Evolutionary conservation across 169 alveolate species (phyloP).

Genomic region (Miamiensis avidus): DNA sequence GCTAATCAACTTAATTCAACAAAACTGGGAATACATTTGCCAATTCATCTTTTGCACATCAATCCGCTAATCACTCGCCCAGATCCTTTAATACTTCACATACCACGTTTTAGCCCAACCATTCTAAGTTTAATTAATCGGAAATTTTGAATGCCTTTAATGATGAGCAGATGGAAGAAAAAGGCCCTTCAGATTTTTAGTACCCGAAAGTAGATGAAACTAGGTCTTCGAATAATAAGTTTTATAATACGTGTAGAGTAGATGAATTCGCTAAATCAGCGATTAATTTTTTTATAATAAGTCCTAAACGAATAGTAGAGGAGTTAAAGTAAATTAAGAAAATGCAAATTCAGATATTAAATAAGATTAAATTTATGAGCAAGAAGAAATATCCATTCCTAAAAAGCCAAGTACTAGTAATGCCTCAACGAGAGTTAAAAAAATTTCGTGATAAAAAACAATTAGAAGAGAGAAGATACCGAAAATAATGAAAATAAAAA

Average conservation of each 20-base stretch:
- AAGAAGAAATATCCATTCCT: neutral
- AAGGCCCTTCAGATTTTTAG: neutral
- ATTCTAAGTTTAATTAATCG: neutral
- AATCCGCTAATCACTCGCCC: no score
- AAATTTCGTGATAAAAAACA: no score
- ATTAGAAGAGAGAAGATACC: neutral
- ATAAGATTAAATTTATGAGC: neutral
- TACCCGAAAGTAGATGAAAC: neutral
- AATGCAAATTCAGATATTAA: neutral
- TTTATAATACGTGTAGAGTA: neutral
- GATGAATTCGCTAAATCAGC: neutral
- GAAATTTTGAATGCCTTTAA: no score
- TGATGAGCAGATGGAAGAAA: neutral
- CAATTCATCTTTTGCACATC: no score
- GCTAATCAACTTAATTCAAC: no score
- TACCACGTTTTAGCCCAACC: neutral
- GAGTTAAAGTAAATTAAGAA: neutral
- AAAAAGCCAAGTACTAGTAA: neutral
- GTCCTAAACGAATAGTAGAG: neutral
- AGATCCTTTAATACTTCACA: no score
- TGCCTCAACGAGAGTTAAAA: no score
- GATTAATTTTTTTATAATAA: no score
- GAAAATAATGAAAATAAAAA: no score
- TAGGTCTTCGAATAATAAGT: neutral
- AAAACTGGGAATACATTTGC: no score